Evolutionary conservation across 306 rosid genomes (phyloP).

Genomic region (Senna tora): DNA sequence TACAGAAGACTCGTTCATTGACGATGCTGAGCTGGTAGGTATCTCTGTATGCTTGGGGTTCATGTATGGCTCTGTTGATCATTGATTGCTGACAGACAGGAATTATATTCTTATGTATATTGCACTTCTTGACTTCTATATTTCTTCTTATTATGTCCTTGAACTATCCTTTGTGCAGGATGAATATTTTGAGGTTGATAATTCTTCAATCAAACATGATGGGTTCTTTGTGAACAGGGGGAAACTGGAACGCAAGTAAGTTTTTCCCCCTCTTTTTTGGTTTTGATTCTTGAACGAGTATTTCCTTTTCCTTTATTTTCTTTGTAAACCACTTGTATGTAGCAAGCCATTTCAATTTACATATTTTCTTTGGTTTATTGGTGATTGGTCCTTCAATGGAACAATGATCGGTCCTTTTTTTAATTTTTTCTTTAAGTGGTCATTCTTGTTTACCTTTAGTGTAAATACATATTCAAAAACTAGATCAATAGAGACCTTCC

Average conservation of each 20-base stretch:
- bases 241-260: constrained; percentile 86
- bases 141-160: constrained; percentile 29
- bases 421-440: background rate
- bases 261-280: constrained; percentile 38
- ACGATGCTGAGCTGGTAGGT: constrained; percentile 95
- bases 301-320: constrained; percentile 21
- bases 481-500: background rate
- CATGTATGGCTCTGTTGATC: constrained; percentile 36
- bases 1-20: constrained; percentile 97
- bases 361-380: background rate
- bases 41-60: constrained; percentile 28
- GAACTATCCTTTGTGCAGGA: constrained; percentile 67
- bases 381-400: background rate
- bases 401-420: background rate
- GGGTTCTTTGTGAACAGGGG: constrained; percentile 98
- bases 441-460: background rate
- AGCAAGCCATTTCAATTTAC: background rate
- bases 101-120: constrained; percentile 18
- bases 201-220: constrained; percentile 87
- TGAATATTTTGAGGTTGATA: constrained; percentile 95
- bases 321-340: background rate
- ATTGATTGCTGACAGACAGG: constrained; percentile 33
- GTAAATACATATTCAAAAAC: background rate
- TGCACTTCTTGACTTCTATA: constrained; percentile 14
- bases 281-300: constrained; percentile 6